Evolutionary conservation across 192 early-diverging fungal species (phyloP).

Genomic region (Mortierella antarctica): DNA sequence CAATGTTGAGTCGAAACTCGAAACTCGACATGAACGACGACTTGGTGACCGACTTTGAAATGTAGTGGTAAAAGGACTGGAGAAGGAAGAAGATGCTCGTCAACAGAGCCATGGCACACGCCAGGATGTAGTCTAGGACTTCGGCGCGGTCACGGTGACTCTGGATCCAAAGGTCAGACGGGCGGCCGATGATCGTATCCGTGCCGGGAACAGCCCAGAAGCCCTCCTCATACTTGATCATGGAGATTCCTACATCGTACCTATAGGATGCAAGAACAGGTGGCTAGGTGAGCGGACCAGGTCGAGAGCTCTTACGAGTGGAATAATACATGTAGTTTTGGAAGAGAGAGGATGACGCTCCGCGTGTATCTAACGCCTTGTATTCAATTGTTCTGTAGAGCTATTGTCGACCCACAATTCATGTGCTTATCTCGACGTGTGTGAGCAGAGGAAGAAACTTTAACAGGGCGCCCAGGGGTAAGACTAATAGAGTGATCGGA

Average conservation of each 20-base stretch:
- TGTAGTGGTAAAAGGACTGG: slow-evolving; percentile 27
- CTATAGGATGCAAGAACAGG: not conserved
- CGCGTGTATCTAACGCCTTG: no score
- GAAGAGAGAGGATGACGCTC: no score
- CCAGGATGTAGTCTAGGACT: slow-evolving; percentile 26
- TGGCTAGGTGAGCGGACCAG: no score
- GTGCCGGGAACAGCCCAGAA: slow-evolving; percentile 29
- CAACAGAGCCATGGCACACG: slow-evolving; percentile 15
- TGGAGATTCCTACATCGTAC: slow-evolving; percentile 29
- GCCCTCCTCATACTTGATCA: slow-evolving; percentile 28
- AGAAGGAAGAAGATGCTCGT: slow-evolving; percentile 26
- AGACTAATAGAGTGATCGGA: no score
- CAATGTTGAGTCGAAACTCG: slow-evolving; percentile 26
- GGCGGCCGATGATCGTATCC: slow-evolving; percentile 8
- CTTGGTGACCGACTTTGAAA: slow-evolving; percentile 34
- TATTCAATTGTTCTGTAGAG: no score
- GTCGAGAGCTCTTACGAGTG: no score
- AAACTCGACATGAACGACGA: slow-evolving; percentile 40
- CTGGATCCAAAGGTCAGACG: slow-evolving; percentile 3
- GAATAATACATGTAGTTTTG: no score
- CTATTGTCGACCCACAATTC: no score
- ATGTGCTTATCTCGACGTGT: no score
- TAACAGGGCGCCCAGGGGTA: no score
- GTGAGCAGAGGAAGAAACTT: no score
- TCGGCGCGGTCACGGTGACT: not conserved